Evolutionary conservation across 2,329 filamentous ascomycete genomes (phyloP).

Genomic region (Onygenales sp.): DNA sequence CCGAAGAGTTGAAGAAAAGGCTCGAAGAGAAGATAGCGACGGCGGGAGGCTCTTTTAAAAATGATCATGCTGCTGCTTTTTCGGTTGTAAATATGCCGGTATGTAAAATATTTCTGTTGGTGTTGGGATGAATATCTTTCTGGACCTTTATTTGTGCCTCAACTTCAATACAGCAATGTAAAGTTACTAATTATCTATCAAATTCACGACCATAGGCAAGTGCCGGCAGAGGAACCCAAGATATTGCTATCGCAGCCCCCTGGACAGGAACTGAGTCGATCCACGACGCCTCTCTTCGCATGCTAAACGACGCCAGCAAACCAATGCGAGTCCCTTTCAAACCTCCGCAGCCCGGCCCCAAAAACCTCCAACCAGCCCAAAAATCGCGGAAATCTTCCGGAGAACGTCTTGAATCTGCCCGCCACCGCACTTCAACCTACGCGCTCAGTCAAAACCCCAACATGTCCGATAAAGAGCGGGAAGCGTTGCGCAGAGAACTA

Average conservation of each 20-base stretch:
- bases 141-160: not conserved
- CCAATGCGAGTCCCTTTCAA: conserved; percentile 39
- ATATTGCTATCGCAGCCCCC: conserved; percentile 56
- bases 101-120: conserved; percentile 11
- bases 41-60: conserved; percentile 40
- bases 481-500: conserved; percentile 62
- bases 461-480: conserved; percentile 62
- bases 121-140: not conserved
- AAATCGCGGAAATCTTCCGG: conserved; percentile 37
- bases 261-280: conserved; percentile 73
- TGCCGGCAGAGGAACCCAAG: conserved; percentile 59
- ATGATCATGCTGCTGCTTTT: conserved; percentile 44
- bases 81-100: conserved; percentile 45
- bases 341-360: conserved; percentile 29
- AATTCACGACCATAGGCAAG: conserved; percentile 29
- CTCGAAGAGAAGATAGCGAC: conserved; percentile 51
- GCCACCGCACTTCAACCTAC: conserved; percentile 50
- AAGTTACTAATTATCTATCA: not conserved
- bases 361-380: conserved; percentile 37
- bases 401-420: conserved; percentile 46
- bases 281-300: conserved; percentile 69
- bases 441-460: conserved; percentile 43
- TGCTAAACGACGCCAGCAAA: conserved; percentile 59
- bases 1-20: conserved; percentile 48
- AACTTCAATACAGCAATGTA: not conserved